Percentiles rank a stretch among this genome's conserved stretches.
These are phyloP conservation scores for Anacardium occidentale DNA, from an alignment of 345 rosid genomes.

Conservation along the genomic window DNA sequence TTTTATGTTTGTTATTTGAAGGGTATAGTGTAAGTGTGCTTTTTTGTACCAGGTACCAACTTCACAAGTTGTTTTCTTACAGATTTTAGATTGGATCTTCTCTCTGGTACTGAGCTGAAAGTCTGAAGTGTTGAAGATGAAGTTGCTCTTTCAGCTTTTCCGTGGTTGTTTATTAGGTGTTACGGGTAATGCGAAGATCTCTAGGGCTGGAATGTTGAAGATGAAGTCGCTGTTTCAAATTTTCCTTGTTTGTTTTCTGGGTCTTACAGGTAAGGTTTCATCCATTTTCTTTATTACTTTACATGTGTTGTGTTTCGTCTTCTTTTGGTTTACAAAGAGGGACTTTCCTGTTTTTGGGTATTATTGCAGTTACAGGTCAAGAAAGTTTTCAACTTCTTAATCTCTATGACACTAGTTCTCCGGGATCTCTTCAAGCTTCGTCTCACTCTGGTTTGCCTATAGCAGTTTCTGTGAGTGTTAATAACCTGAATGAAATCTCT, in stretches of 20 bases:
- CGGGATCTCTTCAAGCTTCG: conserved; percentile 28
- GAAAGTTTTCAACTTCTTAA: conserved; percentile 44
- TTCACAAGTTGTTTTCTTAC: background rate
- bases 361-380: conserved; percentile 52
- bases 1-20: background rate
- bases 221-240: conserved; percentile 26
- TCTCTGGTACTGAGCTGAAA: background rate
- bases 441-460: conserved; percentile 34
- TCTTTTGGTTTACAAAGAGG: background rate
- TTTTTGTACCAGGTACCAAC: background rate
- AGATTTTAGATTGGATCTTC: background rate
- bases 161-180: conserved; percentile 42
- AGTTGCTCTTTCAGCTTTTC: conserved; percentile 27
- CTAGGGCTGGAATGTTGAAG: conserved; percentile 22
- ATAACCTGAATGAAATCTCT: conserved; percentile 51
- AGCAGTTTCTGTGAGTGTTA: conserved; percentile 47
- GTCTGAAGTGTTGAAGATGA: conserved; percentile 28
- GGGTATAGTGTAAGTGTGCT: background rate
- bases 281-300: background rate
- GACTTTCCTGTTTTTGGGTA: background rate
- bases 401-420: conserved; percentile 25
- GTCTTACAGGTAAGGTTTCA: conserved; percentile 44
- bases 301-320: background rate
- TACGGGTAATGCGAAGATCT: conserved; percentile 38
- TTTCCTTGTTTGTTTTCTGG: conserved; percentile 41